Conservation (phyloP, 495 filamentous ascomycete species). For the Clohesyomyces aquaticus region DNA sequence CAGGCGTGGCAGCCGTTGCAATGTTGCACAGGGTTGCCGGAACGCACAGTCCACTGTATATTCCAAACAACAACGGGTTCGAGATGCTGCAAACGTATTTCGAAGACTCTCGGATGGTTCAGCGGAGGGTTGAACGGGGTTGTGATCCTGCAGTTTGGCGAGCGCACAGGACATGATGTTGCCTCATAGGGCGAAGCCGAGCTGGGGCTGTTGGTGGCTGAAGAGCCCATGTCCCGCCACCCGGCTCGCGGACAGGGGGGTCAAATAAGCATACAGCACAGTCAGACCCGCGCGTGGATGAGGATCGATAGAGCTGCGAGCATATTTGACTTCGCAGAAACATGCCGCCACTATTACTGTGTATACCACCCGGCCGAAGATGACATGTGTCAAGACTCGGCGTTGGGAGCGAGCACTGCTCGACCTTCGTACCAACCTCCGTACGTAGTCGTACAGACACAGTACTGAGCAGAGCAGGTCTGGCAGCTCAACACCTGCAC, state of each 20-base stretch:
- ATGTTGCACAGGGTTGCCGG: background rate
- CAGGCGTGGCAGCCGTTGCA: slow-evolving; percentile 7
- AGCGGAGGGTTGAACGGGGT: no score
- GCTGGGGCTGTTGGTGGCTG: slow-evolving; percentile 29
- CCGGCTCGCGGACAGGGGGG: slow-evolving; percentile 22
- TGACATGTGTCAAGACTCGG: no score
- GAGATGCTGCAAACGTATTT: no score
- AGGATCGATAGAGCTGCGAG: background rate
- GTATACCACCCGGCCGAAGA: no score
- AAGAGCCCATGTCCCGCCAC: slow-evolving; percentile 9
- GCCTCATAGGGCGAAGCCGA: background rate
- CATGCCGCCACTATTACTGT: no score
- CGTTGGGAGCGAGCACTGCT: no score
- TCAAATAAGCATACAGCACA: slow-evolving; percentile 30
- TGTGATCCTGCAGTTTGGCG: background rate
- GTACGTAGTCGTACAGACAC: no score
- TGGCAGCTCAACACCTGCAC: no score
- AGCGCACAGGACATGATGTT: slow-evolving; percentile 8
- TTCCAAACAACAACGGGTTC: background rate
- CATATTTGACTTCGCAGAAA: no score
- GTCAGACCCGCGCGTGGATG: slow-evolving; percentile 7
- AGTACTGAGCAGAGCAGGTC: no score
- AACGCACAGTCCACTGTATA: background rate
- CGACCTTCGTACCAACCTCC: no score
- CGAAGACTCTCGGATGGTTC: no score